phyloP scores from a whole-genome alignment of 306 rosid genomes.

The Fagus crenata region DNA sequence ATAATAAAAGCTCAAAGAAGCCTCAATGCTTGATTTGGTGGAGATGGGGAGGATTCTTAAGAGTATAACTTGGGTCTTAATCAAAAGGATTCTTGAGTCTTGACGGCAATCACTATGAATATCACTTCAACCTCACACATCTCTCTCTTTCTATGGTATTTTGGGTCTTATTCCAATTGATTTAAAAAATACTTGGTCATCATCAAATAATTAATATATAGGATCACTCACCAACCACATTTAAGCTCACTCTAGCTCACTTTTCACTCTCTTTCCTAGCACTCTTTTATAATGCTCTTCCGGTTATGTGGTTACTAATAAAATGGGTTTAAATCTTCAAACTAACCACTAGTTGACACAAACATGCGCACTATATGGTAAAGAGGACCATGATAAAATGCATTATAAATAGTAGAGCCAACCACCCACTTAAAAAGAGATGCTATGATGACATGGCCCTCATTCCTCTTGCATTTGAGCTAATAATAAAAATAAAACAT shows the following conservation, averaged over 20 bases:
- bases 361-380: not conserved
- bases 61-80: constrained; percentile 33
- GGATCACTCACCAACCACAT: constrained; percentile 11
- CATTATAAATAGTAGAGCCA: constrained; percentile 7
- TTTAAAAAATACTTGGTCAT: constrained; percentile 12
- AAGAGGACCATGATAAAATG: constrained; percentile 15
- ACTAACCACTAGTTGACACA: constrained; percentile 22
- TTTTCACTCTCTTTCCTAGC: not conserved
- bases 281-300: not conserved
- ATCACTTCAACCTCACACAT: constrained; percentile 21
- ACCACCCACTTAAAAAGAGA: constrained; percentile 17
- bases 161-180: constrained; percentile 23
- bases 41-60: constrained; percentile 19
- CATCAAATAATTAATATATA: constrained; percentile 3
- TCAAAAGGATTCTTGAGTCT: constrained; percentile 35
- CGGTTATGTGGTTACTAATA: not conserved
- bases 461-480: not conserved
- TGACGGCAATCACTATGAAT: constrained; percentile 7
- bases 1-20: constrained; percentile 17
- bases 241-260: no score
- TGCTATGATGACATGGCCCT: not conserved
- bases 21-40: constrained; percentile 33
- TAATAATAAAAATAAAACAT: not conserved
- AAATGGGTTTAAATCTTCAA: not conserved
- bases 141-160: not conserved